Conservation (phyloP, 371 early-diverging fungal species). For the Mucor plumbeus region DNA sequence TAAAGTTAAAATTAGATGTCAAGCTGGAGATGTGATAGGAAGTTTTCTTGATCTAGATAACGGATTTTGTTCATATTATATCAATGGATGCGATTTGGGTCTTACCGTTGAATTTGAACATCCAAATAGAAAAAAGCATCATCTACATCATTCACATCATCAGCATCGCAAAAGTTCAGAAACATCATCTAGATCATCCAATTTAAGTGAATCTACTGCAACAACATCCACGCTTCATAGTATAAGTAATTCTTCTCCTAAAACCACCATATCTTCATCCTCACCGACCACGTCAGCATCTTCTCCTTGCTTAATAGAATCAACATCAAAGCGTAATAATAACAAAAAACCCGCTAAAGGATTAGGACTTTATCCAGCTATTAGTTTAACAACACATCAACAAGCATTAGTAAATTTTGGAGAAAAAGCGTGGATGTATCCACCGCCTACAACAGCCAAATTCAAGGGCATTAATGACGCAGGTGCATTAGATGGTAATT, state of each 20-base stretch:
- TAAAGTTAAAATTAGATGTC: conserved; percentile 35
- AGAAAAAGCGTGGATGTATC: conserved; percentile 54
- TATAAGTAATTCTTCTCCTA: conserved; percentile 3
- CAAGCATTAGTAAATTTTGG: conserved; percentile 53
- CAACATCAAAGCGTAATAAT: neutral
- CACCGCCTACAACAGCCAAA: conserved; percentile 36
- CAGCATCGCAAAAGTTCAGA: neutral
- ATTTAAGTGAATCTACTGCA: conserved; percentile 5
- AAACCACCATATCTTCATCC: neutral
- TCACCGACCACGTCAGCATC: neutral
- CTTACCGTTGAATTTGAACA: conserved; percentile 53
- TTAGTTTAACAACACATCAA: conserved; percentile 52
- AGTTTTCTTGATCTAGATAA: conserved; percentile 52
- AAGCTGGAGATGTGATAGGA: conserved; percentile 54
- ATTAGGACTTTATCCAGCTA: conserved; percentile 50
- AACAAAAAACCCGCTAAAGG: conserved; percentile 20
- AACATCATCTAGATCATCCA: conserved; percentile 12
- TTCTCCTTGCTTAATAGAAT: neutral
- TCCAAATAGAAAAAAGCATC: conserved; percentile 25
- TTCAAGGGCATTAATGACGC: conserved; percentile 43
- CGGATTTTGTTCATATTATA: conserved; percentile 50
- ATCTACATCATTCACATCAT: neutral
- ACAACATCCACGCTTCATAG: conserved; percentile 9
- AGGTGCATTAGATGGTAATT: conserved; percentile 28
- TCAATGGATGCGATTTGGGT: conserved; percentile 49